These are phyloP conservation scores for Colletotrichum salicis DNA, from an alignment of 2,329 filamentous ascomycete species.

Conservation along the genomic window DNA sequence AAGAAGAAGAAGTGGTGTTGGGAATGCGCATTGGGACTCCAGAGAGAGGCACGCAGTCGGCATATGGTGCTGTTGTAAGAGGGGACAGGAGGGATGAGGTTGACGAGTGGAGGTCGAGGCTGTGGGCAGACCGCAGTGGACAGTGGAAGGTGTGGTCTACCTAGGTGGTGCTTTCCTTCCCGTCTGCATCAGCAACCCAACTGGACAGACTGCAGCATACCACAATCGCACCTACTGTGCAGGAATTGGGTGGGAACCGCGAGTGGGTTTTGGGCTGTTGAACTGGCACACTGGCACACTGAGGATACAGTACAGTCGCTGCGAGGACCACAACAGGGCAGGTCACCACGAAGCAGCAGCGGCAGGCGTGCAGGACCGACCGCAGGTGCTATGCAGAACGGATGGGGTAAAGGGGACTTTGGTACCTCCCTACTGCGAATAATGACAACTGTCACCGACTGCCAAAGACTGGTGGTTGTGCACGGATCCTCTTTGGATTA, in stretches of 20 bases:
- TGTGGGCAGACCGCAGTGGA: not conserved
- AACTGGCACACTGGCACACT: too few relatives aligned
- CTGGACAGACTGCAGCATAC: not conserved
- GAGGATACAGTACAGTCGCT: not conserved
- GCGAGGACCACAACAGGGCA: not conserved
- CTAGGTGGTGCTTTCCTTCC: not conserved
- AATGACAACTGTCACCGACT: constrained; percentile 11
- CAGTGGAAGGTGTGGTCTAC: not conserved
- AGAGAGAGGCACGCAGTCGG: not conserved
- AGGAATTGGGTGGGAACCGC: constrained; percentile 11
- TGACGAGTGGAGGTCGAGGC: constrained; percentile 31
- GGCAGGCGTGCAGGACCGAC: not conserved
- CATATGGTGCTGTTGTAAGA: constrained; percentile 5
- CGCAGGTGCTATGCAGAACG: not conserved
- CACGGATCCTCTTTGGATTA: constrained; percentile 17
- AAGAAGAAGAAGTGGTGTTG: constrained; percentile 5
- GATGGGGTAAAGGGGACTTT: constrained; percentile 22
- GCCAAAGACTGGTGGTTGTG: not conserved
- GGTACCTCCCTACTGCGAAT: not conserved
- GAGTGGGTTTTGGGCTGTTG: not conserved
- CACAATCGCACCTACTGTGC: not conserved
- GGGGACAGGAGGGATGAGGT: constrained; percentile 6
- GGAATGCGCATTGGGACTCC: constrained; percentile 19
- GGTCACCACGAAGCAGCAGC: not conserved
- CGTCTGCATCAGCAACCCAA: constrained; percentile 14